A percentile compares a stretch with the other conserved stretches of the same genome.
These are phyloP conservation scores for Solanum tarijense DNA, from an alignment of 257 asterid genomes.

Conservation along the genomic window DNA sequence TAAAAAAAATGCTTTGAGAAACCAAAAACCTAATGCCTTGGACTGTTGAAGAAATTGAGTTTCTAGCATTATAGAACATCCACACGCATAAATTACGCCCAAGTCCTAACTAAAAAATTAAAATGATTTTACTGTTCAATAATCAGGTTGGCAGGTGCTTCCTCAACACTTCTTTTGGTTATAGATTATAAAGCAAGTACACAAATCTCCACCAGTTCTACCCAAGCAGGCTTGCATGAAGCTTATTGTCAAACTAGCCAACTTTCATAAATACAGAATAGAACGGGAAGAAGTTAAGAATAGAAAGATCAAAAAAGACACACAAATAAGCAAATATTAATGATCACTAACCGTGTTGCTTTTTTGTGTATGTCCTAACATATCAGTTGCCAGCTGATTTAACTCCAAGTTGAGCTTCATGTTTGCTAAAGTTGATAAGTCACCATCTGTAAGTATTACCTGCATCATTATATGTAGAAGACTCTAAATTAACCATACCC, in stretches of 20 bases:
- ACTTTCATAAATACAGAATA: neutral
- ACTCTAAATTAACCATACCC: neutral
- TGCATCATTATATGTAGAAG: constrained; percentile 20
- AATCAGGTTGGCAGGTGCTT: neutral
- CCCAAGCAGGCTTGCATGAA: neutral
- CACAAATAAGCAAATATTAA: neutral
- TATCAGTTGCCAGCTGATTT: constrained; percentile 31
- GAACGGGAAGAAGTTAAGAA: neutral
- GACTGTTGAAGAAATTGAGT: neutral
- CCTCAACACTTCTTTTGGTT: neutral
- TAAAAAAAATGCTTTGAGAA: neutral
- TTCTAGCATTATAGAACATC: neutral
- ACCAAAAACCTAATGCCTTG: neutral
- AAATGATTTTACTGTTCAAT: neutral
- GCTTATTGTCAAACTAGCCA: neutral
- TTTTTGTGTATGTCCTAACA: constrained; percentile 6
- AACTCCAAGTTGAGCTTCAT: constrained; percentile 76
- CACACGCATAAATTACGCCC: neutral
- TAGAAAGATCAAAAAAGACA: neutral
- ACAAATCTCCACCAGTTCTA: neutral
- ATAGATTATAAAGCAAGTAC: neutral
- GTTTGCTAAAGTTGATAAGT: constrained; percentile 60
- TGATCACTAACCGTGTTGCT: constrained; percentile 27
- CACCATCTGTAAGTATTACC: constrained; percentile 88
- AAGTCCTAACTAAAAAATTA: neutral